These are phyloP conservation scores for Penicillium desertorum DNA, from an alignment of 495 filamentous ascomycete species.

Conservation along the genomic window DNA sequence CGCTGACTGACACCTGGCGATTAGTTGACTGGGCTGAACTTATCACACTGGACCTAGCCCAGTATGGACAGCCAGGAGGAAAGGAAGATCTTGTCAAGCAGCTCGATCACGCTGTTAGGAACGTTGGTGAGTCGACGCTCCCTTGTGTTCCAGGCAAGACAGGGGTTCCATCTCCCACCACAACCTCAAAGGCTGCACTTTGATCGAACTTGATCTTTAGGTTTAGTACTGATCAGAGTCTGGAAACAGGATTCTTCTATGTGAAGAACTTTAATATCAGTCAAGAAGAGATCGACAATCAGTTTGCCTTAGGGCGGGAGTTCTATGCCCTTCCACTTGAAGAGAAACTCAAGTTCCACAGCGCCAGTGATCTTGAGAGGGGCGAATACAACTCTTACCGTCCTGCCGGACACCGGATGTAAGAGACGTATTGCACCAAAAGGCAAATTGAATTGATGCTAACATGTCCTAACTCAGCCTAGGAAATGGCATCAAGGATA, in stretches of 20 bases:
- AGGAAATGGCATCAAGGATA: constrained; percentile 48
- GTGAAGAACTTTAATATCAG: constrained; percentile 55
- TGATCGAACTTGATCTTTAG: background rate
- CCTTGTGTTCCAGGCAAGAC: no score
- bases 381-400: constrained; percentile 48
- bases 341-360: constrained; percentile 54
- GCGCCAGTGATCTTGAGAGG: constrained; percentile 26
- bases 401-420: constrained; percentile 47
- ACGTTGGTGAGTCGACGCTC: constrained; percentile 43
- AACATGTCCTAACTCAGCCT: constrained; percentile 25
- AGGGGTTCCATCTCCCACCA: background rate
- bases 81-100: constrained; percentile 55
- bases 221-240: background rate
- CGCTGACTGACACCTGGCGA: constrained; percentile 14
- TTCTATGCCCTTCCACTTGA: constrained; percentile 56
- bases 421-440: constrained; percentile 1
- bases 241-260: constrained; percentile 50
- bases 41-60: constrained; percentile 53
- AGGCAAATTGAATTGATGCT: background rate
- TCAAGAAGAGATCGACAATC: constrained; percentile 55
- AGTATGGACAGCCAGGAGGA: constrained; percentile 51
- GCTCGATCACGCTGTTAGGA: constrained; percentile 56
- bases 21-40: constrained; percentile 57
- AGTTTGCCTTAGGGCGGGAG: constrained; percentile 55
- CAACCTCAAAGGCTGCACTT: background rate